phyloP scores from a whole-genome alignment of 2,329 filamentous ascomycete genomes.

The Alternaria viburni region DNA sequence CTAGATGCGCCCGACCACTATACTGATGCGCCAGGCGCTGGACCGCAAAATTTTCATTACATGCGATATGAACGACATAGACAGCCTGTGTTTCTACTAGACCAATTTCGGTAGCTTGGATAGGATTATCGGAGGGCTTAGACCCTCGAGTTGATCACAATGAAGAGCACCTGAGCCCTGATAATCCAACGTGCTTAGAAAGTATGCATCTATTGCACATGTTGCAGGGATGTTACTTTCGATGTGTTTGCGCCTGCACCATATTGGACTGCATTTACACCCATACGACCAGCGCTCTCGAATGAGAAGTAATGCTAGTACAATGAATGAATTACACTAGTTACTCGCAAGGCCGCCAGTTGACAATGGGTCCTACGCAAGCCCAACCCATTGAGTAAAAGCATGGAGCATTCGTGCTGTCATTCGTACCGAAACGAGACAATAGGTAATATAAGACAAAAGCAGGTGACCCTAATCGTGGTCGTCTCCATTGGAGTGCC shows the following conservation, averaged over 20 bases:
- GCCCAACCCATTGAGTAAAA: neutral
- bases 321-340: neutral
- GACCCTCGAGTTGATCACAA: neutral
- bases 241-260: neutral
- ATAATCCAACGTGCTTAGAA: neutral
- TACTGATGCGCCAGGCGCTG: neutral
- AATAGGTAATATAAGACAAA: neutral
- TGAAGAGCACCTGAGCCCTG: neutral
- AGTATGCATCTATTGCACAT: neutral
- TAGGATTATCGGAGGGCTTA: neutral
- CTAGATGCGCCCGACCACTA: conserved; percentile 9
- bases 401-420: neutral
- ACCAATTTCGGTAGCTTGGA: neutral
- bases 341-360: neutral
- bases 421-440: conserved; percentile 2
- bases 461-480: neutral
- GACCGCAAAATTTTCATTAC: neutral
- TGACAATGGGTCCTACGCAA: neutral
- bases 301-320: neutral
- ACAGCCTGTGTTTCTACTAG: neutral
- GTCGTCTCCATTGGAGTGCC: neutral
- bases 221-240: neutral
- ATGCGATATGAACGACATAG: neutral
- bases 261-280: neutral
- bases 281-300: neutral